Evolutionary conservation across 2,329 filamentous ascomycete genomes (phyloP), one percentile per base, ranked within the genome.

Genomic region (Diaporthe sp.): DNA sequence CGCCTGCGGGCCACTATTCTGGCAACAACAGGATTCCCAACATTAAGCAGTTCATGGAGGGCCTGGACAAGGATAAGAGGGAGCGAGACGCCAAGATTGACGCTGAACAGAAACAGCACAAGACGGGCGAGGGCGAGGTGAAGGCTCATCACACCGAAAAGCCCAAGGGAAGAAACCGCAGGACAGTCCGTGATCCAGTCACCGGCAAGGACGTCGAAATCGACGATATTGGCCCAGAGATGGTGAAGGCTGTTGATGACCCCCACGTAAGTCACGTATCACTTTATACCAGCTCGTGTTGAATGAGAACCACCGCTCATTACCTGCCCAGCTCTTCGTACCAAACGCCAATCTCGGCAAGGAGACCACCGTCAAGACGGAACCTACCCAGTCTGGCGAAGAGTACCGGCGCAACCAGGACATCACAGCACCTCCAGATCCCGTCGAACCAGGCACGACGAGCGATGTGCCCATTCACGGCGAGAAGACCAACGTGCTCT

Each of bases 401-500:
- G 94, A 98, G 78, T 98, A 98, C 84, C 94, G 94, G 78, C 82
- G 93, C 75, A 94, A 92, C 13, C 96, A 98, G 85, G 96, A 98
- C 84, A 88, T 98, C 75, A 98, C 95, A 0, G 94, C 96, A 0
- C 96, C 96, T 2, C 96, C 96, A 1, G 96, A 97, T 79, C 96
- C 96, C 0, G 88, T 98, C 28, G 92, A 93, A 22, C 90, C 93
- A 75, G 95, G 95, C 34, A 92, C 93, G 47, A 98, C 96, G 0
- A 96, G 95, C 37, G 97, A 98, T 84, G 95, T 98, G 1, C 97
- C 97, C 4, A 98, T 98, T 75, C 94, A 96, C 81, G 96, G 96
- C 80, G 96, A 98, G 82, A 98, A 97, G 89, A 98, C 97, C 4
- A 98, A 98, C 77, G 93, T 98, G 25, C 89, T 98, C 42, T 98